These are phyloP conservation scores for Pythium oligandrum DNA, from an alignment of 352 stramenopile species.

Conservation along the genomic window DNA sequence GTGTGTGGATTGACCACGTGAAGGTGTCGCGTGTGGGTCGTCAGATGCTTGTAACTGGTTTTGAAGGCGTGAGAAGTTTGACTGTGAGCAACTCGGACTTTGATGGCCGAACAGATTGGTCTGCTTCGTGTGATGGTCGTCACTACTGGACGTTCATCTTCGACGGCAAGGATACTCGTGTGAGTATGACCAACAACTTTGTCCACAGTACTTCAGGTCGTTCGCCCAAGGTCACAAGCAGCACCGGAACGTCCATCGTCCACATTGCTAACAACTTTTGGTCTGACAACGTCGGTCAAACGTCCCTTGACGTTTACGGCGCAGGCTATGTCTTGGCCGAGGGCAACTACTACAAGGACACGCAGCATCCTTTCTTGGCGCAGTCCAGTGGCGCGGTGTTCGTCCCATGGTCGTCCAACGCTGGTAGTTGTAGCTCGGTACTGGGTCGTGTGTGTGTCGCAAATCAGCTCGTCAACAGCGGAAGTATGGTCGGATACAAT, in stretches of 20 bases:
- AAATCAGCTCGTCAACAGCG: no score
- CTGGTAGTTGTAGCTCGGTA: no score
- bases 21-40: conserved; percentile 28
- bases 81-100: conserved; percentile 58
- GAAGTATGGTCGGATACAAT: no score
- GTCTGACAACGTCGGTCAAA: conserved; percentile 16
- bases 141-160: conserved; percentile 52
- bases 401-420: no score
- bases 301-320: conserved; percentile 11
- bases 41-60: conserved; percentile 37
- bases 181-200: conserved; percentile 38
- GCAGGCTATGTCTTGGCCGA: conserved; percentile 12
- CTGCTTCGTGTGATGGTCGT: conserved; percentile 35
- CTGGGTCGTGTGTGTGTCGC: no score
- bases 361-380: conserved; percentile 3
- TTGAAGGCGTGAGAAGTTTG: conserved; percentile 23
- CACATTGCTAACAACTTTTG: conserved; percentile 23
- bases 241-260: conserved; percentile 17
- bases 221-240: conserved; percentile 32
- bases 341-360: conserved; percentile 21
- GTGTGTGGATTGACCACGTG: conserved; percentile 49
- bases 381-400: background rate
- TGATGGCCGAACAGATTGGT: conserved; percentile 39
- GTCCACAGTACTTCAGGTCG: conserved; percentile 40
- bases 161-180: conserved; percentile 22